Conservation (phyloP, 805 yeast species). For the Ogataea dorogensis region DNA sequence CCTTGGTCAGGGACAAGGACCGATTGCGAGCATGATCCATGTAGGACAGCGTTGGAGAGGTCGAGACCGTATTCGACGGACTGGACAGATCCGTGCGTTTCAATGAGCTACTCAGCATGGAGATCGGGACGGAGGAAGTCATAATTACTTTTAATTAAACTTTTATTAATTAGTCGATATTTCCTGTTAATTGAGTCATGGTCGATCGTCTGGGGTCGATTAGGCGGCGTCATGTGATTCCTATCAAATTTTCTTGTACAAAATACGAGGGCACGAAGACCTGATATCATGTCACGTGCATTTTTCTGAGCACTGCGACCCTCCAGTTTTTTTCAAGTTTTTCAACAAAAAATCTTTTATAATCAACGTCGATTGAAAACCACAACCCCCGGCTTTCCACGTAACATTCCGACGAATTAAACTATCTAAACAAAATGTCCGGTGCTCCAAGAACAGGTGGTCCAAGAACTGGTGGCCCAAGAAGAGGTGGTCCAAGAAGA, state of each 20-base stretch:
- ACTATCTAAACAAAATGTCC: conserved; percentile 38
- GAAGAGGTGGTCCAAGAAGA: conserved; percentile 56
- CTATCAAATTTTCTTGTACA: conserved; percentile 1
- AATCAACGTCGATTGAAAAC: conserved; percentile 56
- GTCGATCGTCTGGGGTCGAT: conserved; percentile 13
- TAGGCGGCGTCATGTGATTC: conserved; percentile 7
- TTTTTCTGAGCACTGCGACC: not conserved
- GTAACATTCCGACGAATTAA: conserved; percentile 56
- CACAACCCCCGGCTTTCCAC: conserved; percentile 72
- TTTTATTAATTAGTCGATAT: conserved; percentile 1
- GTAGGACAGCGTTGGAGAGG: conserved; percentile 74
- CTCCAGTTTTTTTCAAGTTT: not conserved
- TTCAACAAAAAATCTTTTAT: conserved; percentile 4
- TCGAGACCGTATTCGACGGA: conserved; percentile 72
- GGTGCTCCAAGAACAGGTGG: conserved; percentile 48
- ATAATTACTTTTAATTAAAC: conserved; percentile 32
- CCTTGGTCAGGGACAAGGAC: conserved; percentile 42
- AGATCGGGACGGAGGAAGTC: conserved; percentile 69
- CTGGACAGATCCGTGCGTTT: conserved; percentile 46
- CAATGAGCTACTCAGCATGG: conserved; percentile 51
- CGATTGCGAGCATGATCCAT: conserved; percentile 49
- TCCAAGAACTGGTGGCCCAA: conserved; percentile 55
- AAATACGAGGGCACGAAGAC: conserved; percentile 5
- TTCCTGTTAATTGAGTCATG: conserved; percentile 12
- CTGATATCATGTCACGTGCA: not conserved